phyloP scores from a whole-genome alignment of 2,329 filamentous ascomycete species.

The Clarireedia monteithiana region DNA sequence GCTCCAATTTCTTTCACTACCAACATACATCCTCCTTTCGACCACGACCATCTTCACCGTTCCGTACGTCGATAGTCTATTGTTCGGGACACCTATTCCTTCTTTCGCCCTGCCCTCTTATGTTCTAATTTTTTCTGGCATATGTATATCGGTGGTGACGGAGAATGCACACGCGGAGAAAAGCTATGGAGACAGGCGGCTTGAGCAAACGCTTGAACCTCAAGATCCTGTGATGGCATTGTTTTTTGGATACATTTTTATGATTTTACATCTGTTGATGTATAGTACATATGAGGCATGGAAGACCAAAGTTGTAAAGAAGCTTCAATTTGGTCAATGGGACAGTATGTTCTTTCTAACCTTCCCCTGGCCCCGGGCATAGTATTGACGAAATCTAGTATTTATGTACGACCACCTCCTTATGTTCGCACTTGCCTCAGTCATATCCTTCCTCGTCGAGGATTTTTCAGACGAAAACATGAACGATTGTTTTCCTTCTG shows the following conservation, averaged over 20 bases:
- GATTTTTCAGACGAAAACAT: conserved; percentile 7
- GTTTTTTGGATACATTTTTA: conserved; percentile 9
- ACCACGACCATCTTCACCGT: conserved; percentile 7
- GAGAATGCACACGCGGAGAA: conserved; percentile 6
- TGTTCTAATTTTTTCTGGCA: conserved; percentile 3
- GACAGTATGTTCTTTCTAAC: background rate
- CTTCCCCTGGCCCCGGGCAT: background rate
- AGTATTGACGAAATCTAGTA: conserved; percentile 2
- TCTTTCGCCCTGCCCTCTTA: conserved; percentile 2
- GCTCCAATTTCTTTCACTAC: conserved; percentile 8
- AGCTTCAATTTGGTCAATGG: conserved; percentile 7
- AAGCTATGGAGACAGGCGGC: conserved; percentile 5
- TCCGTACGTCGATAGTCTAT: conserved; percentile 4
- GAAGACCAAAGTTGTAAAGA: conserved; percentile 3
- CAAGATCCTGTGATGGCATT: conserved; percentile 8
- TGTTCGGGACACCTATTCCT: conserved; percentile 1
- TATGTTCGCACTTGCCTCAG: background rate
- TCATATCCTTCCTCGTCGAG: conserved; percentile 1
- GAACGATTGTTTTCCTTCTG: conserved; percentile 4
- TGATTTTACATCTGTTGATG: conserved; percentile 1
- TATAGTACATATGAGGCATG: conserved; percentile 6
- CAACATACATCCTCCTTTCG: conserved; percentile 7
- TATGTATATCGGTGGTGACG: conserved; percentile 4
- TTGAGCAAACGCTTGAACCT: conserved; percentile 8
- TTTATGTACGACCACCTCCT: conserved; percentile 5